These are phyloP conservation scores for Alternaria alternata DNA, from an alignment of 2,329 filamentous ascomycete species.

Conservation along the genomic window DNA sequence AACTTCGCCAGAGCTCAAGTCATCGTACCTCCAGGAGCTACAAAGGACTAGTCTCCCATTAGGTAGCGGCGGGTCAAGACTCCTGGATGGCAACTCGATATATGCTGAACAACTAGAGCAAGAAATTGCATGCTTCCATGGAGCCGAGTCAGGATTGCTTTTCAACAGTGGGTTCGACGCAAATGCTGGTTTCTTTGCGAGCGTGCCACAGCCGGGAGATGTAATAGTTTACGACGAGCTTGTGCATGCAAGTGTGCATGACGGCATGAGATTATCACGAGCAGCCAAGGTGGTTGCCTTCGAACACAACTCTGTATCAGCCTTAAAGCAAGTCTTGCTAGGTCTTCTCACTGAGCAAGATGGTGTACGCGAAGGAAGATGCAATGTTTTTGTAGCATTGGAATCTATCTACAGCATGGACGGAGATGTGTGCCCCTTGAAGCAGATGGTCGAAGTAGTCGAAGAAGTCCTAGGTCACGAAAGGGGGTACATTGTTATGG, in stretches of 20 bases:
- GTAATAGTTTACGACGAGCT: slow-evolving; percentile 73
- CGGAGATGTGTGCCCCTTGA: slow-evolving; percentile 73
- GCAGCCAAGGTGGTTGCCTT: slow-evolving; percentile 62
- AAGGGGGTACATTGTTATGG: slow-evolving; percentile 71
- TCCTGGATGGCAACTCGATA: slow-evolving; percentile 70
- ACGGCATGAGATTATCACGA: slow-evolving; percentile 72
- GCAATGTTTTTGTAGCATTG: slow-evolving; percentile 45
- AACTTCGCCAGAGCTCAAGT: slow-evolving; percentile 57
- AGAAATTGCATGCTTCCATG: slow-evolving; percentile 67
- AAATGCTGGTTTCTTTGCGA: slow-evolving; percentile 58
- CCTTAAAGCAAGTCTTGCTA: slow-evolving; percentile 53
- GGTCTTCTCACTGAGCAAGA: slow-evolving; percentile 21
- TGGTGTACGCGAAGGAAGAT: slow-evolving; percentile 27
- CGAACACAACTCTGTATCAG: slow-evolving; percentile 62
- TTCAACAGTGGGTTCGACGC: slow-evolving; percentile 66
- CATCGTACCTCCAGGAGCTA: slow-evolving; percentile 59
- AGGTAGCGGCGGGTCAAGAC: slow-evolving; percentile 66
- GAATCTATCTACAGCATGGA: slow-evolving; percentile 77
- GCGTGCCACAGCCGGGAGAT: slow-evolving; percentile 57
- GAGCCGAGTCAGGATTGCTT: slow-evolving; percentile 64
- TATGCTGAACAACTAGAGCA: slow-evolving; percentile 68
- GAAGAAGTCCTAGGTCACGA: slow-evolving; percentile 63
- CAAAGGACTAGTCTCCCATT: slow-evolving; percentile 52
- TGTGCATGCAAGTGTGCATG: slow-evolving; percentile 80
- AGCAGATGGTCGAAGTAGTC: slow-evolving; percentile 66